Evolutionary conservation across 1,139 yeast genomes (phyloP), one percentile per base, ranked within the genome.

Genomic region (Lodderomyces theae): DNA sequence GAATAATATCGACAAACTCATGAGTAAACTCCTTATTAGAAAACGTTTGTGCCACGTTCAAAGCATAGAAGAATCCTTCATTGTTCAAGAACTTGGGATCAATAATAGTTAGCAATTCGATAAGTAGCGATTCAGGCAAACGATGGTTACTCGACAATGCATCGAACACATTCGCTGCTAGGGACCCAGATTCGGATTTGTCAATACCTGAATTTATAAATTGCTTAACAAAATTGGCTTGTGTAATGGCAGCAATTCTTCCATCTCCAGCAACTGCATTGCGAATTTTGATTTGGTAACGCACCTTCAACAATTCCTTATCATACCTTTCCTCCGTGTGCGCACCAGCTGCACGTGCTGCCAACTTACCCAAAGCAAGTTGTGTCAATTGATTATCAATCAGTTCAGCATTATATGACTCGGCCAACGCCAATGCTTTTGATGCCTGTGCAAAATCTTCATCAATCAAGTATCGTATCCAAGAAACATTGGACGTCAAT

Each of bases 291-390:
- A 28, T 38, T 28, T 48, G 51, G 34, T 40, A 43, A 25, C 41
- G 41, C 5, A 46, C 35, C 26, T 42, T 41, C 24, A 35, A n/a
- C 29, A 48, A 41, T 35, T 50, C 48, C 24, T 34, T 35, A 24
- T 49, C 42, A 8, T 46, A 33, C 29, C 42, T 47, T 13, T 42
- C 29, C 9, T 42, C 35, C 19, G 38, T 36, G 10, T 41, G 21
- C 12, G 23, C 7, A 1, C 42, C 37, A 3, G 63, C 54, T 2
- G 77, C 74, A 28, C 69, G 51, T 1, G 66, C 59, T 0, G 77
- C 56, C 28, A 88, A 61, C 57, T 87, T 88, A 4, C 95, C 90
- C 42, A 88, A 65, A 37, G 89, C 83, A 46, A 81, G 69, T 50
- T 82, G 80, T 30, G 85, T 57, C 49, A 74, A 78, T 52, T 75